Percentiles rank a stretch among this genome's conserved stretches.
Conservation (phyloP, 2,329 filamentous ascomycete genomes). For the Aspergillus pseudotamarii region DNA sequence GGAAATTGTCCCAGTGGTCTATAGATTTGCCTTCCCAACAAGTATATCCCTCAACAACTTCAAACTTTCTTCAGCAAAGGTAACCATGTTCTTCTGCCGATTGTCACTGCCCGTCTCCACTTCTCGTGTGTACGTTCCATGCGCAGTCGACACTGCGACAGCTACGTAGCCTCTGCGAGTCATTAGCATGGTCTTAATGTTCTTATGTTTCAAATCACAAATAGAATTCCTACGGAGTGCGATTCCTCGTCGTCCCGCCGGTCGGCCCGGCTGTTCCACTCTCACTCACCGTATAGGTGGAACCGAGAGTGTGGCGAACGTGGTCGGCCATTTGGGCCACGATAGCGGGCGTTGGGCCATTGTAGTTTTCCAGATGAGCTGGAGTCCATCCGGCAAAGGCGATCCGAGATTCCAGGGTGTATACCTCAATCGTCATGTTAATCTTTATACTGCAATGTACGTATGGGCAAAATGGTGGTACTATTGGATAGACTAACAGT, state of each 20-base stretch:
- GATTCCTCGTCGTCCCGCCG: slow-evolving; percentile 58
- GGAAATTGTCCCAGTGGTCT: not conserved
- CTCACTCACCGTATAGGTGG: slow-evolving; percentile 62
- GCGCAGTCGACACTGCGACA: slow-evolving; percentile 59
- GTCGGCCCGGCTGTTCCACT: slow-evolving; percentile 67
- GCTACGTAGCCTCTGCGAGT: slow-evolving; percentile 61
- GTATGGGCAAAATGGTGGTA: not conserved
- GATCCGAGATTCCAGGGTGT: slow-evolving; percentile 61
- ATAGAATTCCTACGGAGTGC: slow-evolving; percentile 52
- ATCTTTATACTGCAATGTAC: not conserved
- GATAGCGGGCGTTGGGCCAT: slow-evolving; percentile 62
- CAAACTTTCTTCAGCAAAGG: slow-evolving; percentile 62
- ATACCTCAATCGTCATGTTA: slow-evolving; percentile 43
- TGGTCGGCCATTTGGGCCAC: slow-evolving; percentile 60
- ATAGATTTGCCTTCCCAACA: slow-evolving; percentile 29
- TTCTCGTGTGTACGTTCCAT: slow-evolving; percentile 57
- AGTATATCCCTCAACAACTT: slow-evolving; percentile 60
- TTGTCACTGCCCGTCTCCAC: slow-evolving; percentile 58
- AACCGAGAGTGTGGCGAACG: slow-evolving; percentile 56
- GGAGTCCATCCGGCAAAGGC: slow-evolving; percentile 65
- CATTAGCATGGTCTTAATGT: slow-evolving; percentile 1
- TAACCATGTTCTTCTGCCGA: slow-evolving; percentile 64
- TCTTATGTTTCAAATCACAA: not conserved
- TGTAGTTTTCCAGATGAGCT: slow-evolving; percentile 55
- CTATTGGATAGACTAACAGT: slow-evolving; percentile 41